These are phyloP conservation scores for Cystobasidium slooffiae DNA, from an alignment of 1,284 basidiomycete species.

Conservation along the genomic window DNA sequence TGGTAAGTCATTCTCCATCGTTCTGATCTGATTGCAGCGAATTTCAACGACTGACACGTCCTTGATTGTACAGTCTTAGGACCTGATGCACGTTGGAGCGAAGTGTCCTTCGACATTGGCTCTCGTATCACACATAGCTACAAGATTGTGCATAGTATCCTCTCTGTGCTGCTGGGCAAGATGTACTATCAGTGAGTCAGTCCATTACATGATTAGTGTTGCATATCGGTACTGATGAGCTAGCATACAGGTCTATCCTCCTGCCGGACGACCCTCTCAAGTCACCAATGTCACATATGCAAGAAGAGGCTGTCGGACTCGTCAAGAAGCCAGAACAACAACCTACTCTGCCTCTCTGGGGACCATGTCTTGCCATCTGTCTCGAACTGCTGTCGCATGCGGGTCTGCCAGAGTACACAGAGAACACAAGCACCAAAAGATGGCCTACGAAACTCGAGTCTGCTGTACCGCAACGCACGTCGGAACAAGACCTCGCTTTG, in stretches of 20 bases:
- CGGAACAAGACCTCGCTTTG: slow-evolving; percentile 47
- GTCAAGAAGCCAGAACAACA: slow-evolving; percentile 50
- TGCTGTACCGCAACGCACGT: slow-evolving; percentile 2
- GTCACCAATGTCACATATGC: slow-evolving; percentile 54
- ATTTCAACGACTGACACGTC: no score
- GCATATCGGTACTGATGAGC: no score
- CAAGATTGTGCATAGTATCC: slow-evolving; percentile 67
- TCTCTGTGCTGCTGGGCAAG: slow-evolving; percentile 83
- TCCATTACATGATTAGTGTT: neutral
- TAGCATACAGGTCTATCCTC: slow-evolving; percentile 63
- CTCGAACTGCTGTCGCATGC: slow-evolving; percentile 61
- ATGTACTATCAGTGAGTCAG: slow-evolving; percentile 68
- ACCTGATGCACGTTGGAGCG: slow-evolving; percentile 66
- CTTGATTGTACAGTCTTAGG: slow-evolving; percentile 29
- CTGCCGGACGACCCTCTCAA: slow-evolving; percentile 66
- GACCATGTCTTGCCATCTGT: slow-evolving; percentile 56
- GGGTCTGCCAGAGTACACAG: slow-evolving; percentile 63
- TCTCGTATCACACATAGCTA: slow-evolving; percentile 81
- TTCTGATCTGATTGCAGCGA: no score
- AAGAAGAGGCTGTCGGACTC: no score
- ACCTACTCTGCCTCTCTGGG: slow-evolving; percentile 81
- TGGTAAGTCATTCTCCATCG: slow-evolving; percentile 29
- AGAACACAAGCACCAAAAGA: slow-evolving; percentile 54
- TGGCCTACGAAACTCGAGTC: neutral
- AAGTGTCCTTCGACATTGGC: slow-evolving; percentile 90